phyloP scores from a whole-genome alignment of 495 filamentous ascomycete species.

The Penicillium chermesinum region DNA sequence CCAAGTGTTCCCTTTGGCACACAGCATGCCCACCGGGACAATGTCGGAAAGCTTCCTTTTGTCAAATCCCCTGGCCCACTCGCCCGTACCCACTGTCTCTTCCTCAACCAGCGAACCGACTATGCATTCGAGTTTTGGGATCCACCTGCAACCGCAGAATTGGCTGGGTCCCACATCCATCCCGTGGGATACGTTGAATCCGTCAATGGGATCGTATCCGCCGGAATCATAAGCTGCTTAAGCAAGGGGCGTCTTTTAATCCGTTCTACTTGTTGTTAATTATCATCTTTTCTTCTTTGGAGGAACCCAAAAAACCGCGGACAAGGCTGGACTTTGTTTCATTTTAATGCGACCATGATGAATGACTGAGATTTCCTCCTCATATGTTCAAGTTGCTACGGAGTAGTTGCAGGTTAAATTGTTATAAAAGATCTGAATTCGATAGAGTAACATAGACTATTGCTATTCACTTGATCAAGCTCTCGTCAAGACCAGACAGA shows the following conservation, averaged over 20 bases:
- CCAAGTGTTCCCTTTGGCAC: constrained; percentile 9
- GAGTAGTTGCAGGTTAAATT: not conserved
- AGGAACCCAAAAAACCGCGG: not conserved
- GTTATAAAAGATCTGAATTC: too few species aligned
- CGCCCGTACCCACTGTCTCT: constrained; percentile 21
- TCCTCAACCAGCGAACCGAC: constrained; percentile 20
- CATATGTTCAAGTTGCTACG: not conserved
- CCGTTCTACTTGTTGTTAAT: not conserved
- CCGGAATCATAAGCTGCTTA: constrained; percentile 11
- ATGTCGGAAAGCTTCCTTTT: constrained; percentile 18
- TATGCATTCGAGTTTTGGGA: constrained; percentile 20
- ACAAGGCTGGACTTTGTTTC: not conserved
- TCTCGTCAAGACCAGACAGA: too few species aligned
- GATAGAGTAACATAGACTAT: too few species aligned
- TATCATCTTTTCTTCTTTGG: not conserved
- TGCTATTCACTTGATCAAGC: too few species aligned
- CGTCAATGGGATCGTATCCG: constrained; percentile 13
- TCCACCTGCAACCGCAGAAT: constrained; percentile 33
- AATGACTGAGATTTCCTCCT: not conserved
- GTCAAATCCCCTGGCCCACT: constrained; percentile 17
- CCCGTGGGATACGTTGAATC: constrained; percentile 29
- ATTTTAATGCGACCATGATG: constrained; percentile 16
- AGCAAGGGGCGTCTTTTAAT: not conserved
- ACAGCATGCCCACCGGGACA: constrained; percentile 7
- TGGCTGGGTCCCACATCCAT: constrained; percentile 33